A percentile compares a stretch with the other conserved stretches of the same genome.
phyloP scores from a whole-genome alignment of 768 basidiomycete species.

The Lactarius psammicola region DNA sequence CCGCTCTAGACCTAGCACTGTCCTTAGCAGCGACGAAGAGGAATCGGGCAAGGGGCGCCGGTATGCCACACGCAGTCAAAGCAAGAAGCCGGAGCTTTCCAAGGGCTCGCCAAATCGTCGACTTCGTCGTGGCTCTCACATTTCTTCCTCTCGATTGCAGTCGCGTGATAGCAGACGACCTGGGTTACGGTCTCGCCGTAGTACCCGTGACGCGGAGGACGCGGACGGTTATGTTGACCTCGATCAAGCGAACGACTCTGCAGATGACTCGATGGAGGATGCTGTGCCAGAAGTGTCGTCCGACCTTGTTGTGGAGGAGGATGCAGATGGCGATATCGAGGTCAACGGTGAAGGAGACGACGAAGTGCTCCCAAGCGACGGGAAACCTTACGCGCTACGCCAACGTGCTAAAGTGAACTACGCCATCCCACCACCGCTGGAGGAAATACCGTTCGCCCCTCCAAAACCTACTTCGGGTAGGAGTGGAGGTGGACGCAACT shows the following conservation, averaged over 20 bases:
- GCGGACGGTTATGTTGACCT: constrained; percentile 30
- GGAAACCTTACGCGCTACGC: constrained; percentile 63
- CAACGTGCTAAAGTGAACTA: constrained; percentile 71
- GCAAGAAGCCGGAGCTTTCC: constrained; percentile 36
- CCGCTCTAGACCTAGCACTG: constrained; percentile 28
- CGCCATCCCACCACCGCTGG: constrained; percentile 76
- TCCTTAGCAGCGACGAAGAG: constrained; percentile 47
- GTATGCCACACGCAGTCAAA: constrained; percentile 43
- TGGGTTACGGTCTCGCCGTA: constrained; percentile 28
- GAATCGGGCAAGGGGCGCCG: constrained; percentile 34
- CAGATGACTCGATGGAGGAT: constrained; percentile 49
- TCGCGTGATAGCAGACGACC: constrained; percentile 20
- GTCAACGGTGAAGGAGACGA: constrained; percentile 42
- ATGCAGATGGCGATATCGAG: constrained; percentile 39
- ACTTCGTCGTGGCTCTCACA: constrained; percentile 40
- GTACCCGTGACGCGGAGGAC: constrained; percentile 25
- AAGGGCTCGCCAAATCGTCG: constrained; percentile 32
- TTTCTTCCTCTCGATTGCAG: constrained; percentile 11
- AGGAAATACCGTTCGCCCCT: constrained; percentile 58
- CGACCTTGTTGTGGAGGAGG: constrained; percentile 41
- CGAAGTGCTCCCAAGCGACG: constrained; percentile 50
- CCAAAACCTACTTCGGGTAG: constrained; percentile 35
- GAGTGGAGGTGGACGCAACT: constrained; percentile 36
- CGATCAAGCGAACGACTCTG: constrained; percentile 28
- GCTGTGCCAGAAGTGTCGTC: constrained; percentile 56